phyloP scores from a whole-genome alignment of 1,284 basidiomycete genomes.

The Ganoderma lingzhi region DNA sequence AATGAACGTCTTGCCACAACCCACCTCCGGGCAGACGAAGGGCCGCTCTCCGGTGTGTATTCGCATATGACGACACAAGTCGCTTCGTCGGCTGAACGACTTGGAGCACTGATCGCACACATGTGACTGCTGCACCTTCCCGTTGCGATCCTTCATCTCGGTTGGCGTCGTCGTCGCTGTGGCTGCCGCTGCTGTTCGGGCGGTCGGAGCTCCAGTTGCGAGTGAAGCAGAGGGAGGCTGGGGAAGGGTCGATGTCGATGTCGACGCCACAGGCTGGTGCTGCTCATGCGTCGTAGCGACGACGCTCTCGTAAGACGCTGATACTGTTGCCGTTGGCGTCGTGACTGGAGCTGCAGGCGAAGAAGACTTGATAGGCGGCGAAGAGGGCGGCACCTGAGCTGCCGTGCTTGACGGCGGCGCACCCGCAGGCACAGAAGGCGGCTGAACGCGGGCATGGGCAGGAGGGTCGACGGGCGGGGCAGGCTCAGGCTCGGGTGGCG shows the following conservation, averaged over 20 bases:
- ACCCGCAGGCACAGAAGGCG: background rate
- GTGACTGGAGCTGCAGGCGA: constrained; percentile 3
- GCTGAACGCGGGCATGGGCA: constrained; percentile 19
- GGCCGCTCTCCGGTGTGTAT: constrained; percentile 93
- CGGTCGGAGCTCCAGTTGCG: background rate
- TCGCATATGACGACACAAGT: constrained; percentile 80
- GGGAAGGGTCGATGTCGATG: constrained; percentile 54
- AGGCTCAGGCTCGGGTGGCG: constrained; percentile 42
- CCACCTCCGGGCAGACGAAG: constrained; percentile 72
- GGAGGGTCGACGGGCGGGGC: constrained; percentile 20
- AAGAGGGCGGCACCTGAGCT: constrained; percentile 13
- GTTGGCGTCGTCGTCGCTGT: constrained; percentile 20
- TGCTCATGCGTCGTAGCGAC: constrained; percentile 35
- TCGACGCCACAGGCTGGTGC: constrained; percentile 56
- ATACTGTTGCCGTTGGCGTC: constrained; percentile 4
- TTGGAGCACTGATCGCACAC: constrained; percentile 76
- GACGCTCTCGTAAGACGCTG: constrained; percentile 19
- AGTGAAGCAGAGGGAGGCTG: constrained; percentile 28
- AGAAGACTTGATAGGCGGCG: constrained; percentile 9
- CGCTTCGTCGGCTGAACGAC: constrained; percentile 78
- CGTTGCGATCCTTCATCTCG: constrained; percentile 39
- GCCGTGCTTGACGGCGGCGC: constrained; percentile 12
- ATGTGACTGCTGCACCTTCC: constrained; percentile 45
- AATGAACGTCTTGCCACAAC: constrained; percentile 87
- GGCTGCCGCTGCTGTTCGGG: constrained; percentile 10